Conservation (phyloP, 441 rosid genomes). For the Codiaeum variegatum region DNA sequence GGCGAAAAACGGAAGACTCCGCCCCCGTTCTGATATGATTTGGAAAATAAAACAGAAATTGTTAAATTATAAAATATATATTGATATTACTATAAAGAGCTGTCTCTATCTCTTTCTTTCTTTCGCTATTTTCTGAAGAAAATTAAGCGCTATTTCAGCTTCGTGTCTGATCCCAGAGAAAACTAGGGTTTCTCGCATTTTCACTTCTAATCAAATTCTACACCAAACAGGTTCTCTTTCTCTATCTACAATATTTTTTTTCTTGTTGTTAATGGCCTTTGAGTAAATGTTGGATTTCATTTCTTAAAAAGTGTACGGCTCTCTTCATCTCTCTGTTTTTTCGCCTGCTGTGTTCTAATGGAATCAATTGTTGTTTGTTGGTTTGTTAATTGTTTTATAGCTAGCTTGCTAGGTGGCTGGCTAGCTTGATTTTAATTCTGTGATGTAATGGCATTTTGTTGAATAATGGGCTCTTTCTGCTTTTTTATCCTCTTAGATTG, state of each 20-base stretch:
- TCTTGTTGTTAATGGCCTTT: not conserved
- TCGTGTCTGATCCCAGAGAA: constrained; percentile 36
- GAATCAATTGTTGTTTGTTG: not conserved
- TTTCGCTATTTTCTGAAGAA: not conserved
- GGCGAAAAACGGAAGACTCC: not conserved
- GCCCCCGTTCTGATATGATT: not conserved
- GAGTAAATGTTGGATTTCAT: not conserved
- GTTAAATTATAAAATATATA: not conserved
- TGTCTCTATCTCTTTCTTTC: constrained; percentile 5
- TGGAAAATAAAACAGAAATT: not conserved
- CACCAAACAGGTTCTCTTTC: constrained; percentile 6
- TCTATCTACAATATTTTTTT: not conserved
- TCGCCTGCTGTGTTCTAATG: not conserved
- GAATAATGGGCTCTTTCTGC: not conserved
- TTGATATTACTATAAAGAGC: too few species aligned
- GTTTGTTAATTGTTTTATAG: not conserved
- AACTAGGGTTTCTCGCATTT: constrained; percentile 20
- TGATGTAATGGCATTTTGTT: not conserved
- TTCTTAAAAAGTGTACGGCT: not conserved
- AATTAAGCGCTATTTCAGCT: constrained; percentile 25
- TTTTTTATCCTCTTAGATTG: not conserved
- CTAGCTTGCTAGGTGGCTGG: too few species aligned
- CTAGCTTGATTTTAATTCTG: not conserved
- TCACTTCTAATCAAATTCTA: constrained; percentile 1
- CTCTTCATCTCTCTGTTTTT: not conserved